Evolutionary conservation across 1,139 yeast genomes (phyloP).

Genomic region (Eremothecium cymbalariae): DNA sequence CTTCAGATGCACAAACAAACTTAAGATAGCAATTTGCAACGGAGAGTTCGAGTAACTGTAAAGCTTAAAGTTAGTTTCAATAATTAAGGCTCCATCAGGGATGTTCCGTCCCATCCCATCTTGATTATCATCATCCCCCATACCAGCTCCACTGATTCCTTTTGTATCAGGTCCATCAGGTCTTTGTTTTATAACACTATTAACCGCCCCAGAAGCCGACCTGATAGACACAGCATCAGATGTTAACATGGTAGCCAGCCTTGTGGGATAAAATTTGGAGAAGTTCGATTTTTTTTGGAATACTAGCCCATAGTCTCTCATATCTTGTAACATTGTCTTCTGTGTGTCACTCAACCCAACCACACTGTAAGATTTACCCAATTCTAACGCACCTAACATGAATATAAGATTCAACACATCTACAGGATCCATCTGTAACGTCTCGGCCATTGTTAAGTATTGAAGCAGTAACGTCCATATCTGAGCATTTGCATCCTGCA

Average conservation of each 20-base stretch:
- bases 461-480: conserved; percentile 88
- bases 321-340: conserved; percentile 75
- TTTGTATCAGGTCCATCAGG: conserved; percentile 19
- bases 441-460: conserved; percentile 77
- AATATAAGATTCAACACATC: conserved; percentile 91
- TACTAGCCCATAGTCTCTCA: conserved; percentile 85
- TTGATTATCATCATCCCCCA: conserved; percentile 26
- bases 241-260: conserved; percentile 83
- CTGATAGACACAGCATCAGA: conserved; percentile 69
- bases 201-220: conserved; percentile 62
- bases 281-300: conserved; percentile 61
- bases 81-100: conserved; percentile 59
- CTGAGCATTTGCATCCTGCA: conserved; percentile 91
- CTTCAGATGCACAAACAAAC: conserved; percentile 75
- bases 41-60: conserved; percentile 96
- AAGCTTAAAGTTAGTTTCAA: conserved; percentile 88
- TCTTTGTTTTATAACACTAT: conserved; percentile 45
- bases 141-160: conserved; percentile 10
- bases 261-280: conserved; percentile 75
- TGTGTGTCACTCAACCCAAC: conserved; percentile 73
- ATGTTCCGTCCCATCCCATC: conserved; percentile 19
- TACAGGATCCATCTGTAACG: conserved; percentile 87
- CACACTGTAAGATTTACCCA: conserved; percentile 78
- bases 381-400: conserved; percentile 83
- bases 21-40: conserved; percentile 84